Percentiles rank a stretch among this genome's conserved stretches.
phyloP scores from a whole-genome alignment of 768 basidiomycete species.

The Boletellus emodensis region DNA sequence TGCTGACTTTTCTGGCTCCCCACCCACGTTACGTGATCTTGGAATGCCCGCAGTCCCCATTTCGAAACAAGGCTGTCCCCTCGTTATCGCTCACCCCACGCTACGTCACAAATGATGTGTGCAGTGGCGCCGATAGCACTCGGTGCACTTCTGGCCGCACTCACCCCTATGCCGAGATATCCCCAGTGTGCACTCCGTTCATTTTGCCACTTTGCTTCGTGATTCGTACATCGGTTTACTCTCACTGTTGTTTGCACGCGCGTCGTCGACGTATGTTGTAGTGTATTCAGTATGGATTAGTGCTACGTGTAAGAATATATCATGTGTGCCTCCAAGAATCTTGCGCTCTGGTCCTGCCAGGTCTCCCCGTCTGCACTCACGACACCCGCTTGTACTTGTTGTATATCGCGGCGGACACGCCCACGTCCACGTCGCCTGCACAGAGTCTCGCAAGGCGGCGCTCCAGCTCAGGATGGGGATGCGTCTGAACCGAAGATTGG shows the following conservation, averaged over 20 bases:
- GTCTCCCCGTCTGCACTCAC: background rate
- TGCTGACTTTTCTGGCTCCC: background rate
- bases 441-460: conserved; percentile 20
- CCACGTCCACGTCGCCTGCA: conserved; percentile 26
- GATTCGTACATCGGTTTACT: background rate
- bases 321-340: conserved; percentile 4
- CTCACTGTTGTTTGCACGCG: too few relatives aligned
- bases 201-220: conserved; percentile 4
- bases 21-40: conserved; percentile 6
- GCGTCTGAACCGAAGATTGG: conserved; percentile 16
- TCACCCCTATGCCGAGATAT: conserved; percentile 19
- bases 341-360: conserved; percentile 15
- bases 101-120: conserved; percentile 1
- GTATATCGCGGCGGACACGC: conserved; percentile 27
- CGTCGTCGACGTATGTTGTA: too few relatives aligned
- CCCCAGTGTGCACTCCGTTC: conserved; percentile 14
- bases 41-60: background rate
- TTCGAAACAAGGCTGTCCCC: conserved; percentile 1
- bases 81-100: conserved; percentile 1
- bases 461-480: conserved; percentile 24
- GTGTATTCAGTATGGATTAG: conserved; percentile 14
- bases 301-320: conserved; percentile 16
- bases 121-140: conserved; percentile 12
- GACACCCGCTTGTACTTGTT: conserved; percentile 33
- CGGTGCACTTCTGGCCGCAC: background rate